Base-by-base conservation (phyloP, 2,329 filamentous ascomycete genomes). In the Trichoderma arundinaceum region DNA sequence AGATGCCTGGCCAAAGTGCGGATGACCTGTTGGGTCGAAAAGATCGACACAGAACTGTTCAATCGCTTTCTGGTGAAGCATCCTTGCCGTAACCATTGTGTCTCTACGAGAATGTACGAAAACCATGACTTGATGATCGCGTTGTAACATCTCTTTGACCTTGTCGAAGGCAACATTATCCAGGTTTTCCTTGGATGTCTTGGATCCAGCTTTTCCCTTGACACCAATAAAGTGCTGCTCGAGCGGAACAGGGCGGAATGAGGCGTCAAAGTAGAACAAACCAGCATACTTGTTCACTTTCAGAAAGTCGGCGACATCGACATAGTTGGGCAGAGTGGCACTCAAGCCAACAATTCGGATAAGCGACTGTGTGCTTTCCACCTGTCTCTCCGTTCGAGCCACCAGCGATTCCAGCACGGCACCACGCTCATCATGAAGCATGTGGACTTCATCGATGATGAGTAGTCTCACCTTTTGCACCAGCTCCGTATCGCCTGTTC, bases 401-500 rank as follows among this genome's bases (percentile, higher is more conserved):
- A 99, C 96, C 22, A 99, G 83, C 6, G 94, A 97, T 75, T 99
- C 95, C 33, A 99, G 85, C 0, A 99, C 96, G 12, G 96, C 93
- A 74, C 95, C 95, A 76, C 95, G 89, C 77, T 98, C 95, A 76
- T 99, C 95, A 73, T 99, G 96, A 72, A 99, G 89, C 96, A 99
- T 99, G 75, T 99, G 95, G 1, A 99, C 95, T 80, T 99, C 95
- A 77, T 99, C 95, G 68, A 99, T 98, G 73, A 99, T 98, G 67
- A 99, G 85, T 1, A 99, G 83, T 10, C 94, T 88, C 28, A 99
- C 95, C 76, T 99, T 99, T 73, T 99, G 95, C 13, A 99, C 96
- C 3, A 99, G 86, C 75, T 98, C 95, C 0, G 95, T 98, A 75
- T 99, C 95, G 15, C 96, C 95, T 1, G 94, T 98, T 65, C 94